Base-by-base conservation (phyloP, 139 green algal species). In the Chlorella sp. region DNA sequence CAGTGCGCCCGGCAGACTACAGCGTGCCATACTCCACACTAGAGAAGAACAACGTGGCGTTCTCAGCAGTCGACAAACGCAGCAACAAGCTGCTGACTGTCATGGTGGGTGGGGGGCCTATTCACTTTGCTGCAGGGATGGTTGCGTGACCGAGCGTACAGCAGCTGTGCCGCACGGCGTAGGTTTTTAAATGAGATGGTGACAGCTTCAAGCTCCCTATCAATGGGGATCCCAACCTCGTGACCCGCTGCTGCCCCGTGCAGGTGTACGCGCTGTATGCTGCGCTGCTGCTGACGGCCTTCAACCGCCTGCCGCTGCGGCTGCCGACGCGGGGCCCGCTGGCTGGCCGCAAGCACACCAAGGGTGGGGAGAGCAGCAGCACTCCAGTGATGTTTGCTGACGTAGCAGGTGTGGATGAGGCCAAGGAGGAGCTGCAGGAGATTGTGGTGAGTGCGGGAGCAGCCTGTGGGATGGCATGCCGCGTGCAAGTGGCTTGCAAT, bases 371-470 rank as follows among this genome's bases (percentile, higher is more conserved):
- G 36, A 64, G 27, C 2, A 33, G 60, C 5, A 51, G 73, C 42
- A 10, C 42, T 10, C 10, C 42, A 55, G 17, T 17, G 17, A 55
- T 17, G 10, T 55, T 55, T 55, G 42, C 42, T 10, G 42, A 55
- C 42, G 42, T 55, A 17, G 42, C 42, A 17, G 91, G 91, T 0
- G 88, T 96, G 59, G 92, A 95, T 62, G 88, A 93, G 71, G 92
- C 92, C 33, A 97, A 97, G 74, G 88, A 94, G 83, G 91, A 96
- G 82, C 82, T 97, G 35, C 73, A 87, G 69, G 92, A 97, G 79
- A 86, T 97, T 50, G 92, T 97, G 80, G 88, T 91, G 75, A 36
- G 86, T 67, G 31, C 2, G 31, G 17, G 42, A 17, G 42, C 42
- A 17, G 42, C n/a, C n/a, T n/a, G n/a, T n/a, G n/a, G n/a, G n/a